These are phyloP conservation scores for Erucastrum elatum DNA, from an alignment of 345 rosid genomes.

Conservation along the genomic window DNA sequence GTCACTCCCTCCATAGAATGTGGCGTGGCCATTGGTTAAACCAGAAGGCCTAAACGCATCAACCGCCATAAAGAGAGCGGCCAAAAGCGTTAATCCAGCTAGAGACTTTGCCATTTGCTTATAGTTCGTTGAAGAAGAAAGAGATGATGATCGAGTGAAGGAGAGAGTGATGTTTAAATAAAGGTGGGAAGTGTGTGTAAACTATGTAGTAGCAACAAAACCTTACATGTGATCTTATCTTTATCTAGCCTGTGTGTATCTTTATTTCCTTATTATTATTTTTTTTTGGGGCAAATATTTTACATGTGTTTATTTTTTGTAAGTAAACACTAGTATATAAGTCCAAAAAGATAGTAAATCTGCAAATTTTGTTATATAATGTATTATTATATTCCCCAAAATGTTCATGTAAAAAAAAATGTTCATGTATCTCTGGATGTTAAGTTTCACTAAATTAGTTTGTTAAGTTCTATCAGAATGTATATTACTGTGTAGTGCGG, in stretches of 20 bases:
- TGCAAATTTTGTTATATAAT: slow-evolving; percentile 11
- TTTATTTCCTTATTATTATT: neutral
- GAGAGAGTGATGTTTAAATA: slow-evolving; percentile 33
- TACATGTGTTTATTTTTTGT: slow-evolving; percentile 19
- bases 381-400: slow-evolving; percentile 8
- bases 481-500: too few species aligned
- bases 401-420: neutral
- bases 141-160: slow-evolving; percentile 31
- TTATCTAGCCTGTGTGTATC: slow-evolving; percentile 17
- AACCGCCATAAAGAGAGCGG: slow-evolving; percentile 36
- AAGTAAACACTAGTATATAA: slow-evolving; percentile 17
- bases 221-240: slow-evolving; percentile 42
- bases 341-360: slow-evolving; percentile 32
- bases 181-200: slow-evolving; percentile 35
- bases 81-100: slow-evolving; percentile 36
- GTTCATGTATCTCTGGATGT: too few species aligned
- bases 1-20: slow-evolving; percentile 80
- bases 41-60: slow-evolving; percentile 56
- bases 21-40: slow-evolving; percentile 68
- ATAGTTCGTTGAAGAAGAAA: slow-evolving; percentile 3
- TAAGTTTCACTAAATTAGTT: too few species aligned
- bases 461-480: too few species aligned
- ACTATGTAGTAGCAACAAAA: slow-evolving; percentile 36
- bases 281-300: neutral
- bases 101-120: slow-evolving; percentile 29